Evolutionary conservation across 306 rosid genomes (phyloP).

Genomic region (Glycine tomentella): DNA sequence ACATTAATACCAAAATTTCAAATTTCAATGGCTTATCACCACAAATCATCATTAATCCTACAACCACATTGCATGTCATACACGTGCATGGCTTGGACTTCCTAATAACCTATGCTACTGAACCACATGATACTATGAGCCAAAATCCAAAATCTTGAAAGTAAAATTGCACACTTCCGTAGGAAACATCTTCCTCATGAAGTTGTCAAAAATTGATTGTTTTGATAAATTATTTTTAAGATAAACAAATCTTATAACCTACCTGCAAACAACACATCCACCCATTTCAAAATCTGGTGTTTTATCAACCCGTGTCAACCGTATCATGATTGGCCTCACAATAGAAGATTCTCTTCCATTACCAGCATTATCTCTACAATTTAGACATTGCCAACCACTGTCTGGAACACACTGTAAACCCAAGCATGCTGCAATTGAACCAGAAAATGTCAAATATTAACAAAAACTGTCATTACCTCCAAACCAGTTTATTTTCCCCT

Average conservation of each 20-base stretch:
- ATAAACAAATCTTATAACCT: constrained; percentile 47
- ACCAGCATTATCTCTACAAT: constrained; percentile 76
- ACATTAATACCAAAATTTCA: constrained; percentile 2
- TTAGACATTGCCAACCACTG: constrained; percentile 83
- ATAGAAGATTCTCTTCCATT: constrained; percentile 65
- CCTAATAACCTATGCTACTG: constrained; percentile 32
- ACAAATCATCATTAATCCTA: constrained; percentile 5
- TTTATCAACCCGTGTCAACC: constrained; percentile 85
- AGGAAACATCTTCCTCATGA: constrained; percentile 10
- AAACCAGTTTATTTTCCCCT: constrained; percentile 5
- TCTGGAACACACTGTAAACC: constrained; percentile 70
- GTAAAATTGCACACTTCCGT: background rate
- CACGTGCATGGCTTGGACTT: constrained; percentile 31
- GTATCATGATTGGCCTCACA: constrained; percentile 78
- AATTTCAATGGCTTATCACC: constrained; percentile 12
- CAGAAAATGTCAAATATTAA: constrained; percentile 31
- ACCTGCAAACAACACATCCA: constrained; percentile 99
- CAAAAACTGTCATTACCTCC: constrained; percentile 6
- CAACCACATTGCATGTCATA: constrained; percentile 17
- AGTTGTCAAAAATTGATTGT: constrained; percentile 11
- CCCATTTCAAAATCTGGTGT: constrained; percentile 90
- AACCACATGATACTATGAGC: constrained; percentile 21
- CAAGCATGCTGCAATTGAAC: constrained; percentile 81
- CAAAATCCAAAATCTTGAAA: constrained; percentile 33
- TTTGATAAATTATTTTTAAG: constrained; percentile 1